Percentiles rank a stretch among this genome's conserved stretches.
phyloP scores from a whole-genome alignment of 2,329 filamentous ascomycete genomes.

The Pyrenophora teres region DNA sequence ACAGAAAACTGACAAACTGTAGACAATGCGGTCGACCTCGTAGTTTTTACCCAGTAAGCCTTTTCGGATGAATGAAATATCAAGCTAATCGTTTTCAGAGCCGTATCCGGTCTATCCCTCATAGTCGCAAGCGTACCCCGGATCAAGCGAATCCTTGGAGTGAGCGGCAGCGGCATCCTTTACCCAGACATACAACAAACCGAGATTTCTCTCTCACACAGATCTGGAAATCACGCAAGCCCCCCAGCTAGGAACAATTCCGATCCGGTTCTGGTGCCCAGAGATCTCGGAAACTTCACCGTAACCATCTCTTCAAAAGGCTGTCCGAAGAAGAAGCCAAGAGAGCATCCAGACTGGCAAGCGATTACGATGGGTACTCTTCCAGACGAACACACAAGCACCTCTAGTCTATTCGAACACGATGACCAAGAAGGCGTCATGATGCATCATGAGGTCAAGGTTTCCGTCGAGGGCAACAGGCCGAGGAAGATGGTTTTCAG shows the following conservation, averaged over 20 bases:
- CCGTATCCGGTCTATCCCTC: slow-evolving; percentile 24
- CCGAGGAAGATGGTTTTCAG: neutral
- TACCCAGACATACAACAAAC: slow-evolving; percentile 20
- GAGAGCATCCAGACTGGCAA: slow-evolving; percentile 9
- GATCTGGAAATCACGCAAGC: neutral
- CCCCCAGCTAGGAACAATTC: slow-evolving; percentile 2
- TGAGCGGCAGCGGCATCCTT: slow-evolving; percentile 18
- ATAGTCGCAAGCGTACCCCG: slow-evolving; percentile 25
- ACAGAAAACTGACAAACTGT: slow-evolving; percentile 6
- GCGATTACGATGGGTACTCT: slow-evolving; percentile 15
- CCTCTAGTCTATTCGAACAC: slow-evolving; percentile 23
- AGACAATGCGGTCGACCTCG: slow-evolving; percentile 20
- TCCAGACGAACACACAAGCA: slow-evolving; percentile 27
- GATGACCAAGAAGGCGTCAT: slow-evolving; percentile 21
- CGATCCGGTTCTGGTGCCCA: slow-evolving; percentile 19
- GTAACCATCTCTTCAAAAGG: slow-evolving; percentile 19
- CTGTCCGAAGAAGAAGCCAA: slow-evolving; percentile 8
- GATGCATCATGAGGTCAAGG: slow-evolving; percentile 22
- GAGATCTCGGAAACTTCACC: slow-evolving; percentile 14
- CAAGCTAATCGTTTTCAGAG: slow-evolving; percentile 11
- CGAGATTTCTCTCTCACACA: slow-evolving; percentile 15
- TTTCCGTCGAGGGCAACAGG: slow-evolving; percentile 19
- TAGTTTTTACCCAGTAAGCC: slow-evolving; percentile 23
- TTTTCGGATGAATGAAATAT: neutral
- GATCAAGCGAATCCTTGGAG: slow-evolving; percentile 22